Evolutionary conservation across 2,329 filamentous ascomycete genomes (phyloP).

Genomic region (Colletotrichum salicis): DNA sequence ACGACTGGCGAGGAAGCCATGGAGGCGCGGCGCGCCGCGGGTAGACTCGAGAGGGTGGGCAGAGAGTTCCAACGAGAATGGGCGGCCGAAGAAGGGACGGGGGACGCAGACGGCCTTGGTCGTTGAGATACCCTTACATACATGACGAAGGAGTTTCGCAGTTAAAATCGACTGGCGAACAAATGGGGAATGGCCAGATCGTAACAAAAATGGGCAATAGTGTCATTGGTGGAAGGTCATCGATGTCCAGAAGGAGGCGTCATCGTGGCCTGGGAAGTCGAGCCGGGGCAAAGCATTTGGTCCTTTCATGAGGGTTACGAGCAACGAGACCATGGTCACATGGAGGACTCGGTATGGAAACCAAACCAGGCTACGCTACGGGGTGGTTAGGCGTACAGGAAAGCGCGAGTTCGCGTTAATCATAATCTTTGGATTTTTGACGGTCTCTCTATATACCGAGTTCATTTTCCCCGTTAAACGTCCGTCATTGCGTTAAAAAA

Average conservation of each 20-base stretch:
- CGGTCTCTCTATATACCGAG: conserved; percentile 36
- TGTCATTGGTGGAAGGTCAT: background rate
- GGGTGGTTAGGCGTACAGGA: conserved; percentile 24
- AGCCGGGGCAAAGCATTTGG: background rate
- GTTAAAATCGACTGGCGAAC: too few relatives aligned
- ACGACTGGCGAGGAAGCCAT: conserved; percentile 56
- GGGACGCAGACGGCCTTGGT: conserved; percentile 12
- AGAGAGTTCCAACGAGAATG: conserved; percentile 66
- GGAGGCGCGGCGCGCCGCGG: conserved; percentile 64
- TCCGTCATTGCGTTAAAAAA: conserved; percentile 34
- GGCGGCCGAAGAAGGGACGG: conserved; percentile 47
- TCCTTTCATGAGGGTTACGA: conserved; percentile 18
- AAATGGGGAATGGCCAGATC: background rate
- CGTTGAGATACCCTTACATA: background rate
- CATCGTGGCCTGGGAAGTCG: background rate
- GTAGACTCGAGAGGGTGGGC: conserved; percentile 64
- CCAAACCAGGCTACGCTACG: conserved; percentile 9
- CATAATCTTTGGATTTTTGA: conserved; percentile 36
- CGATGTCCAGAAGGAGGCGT: background rate
- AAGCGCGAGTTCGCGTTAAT: conserved; percentile 29
- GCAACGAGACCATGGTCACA: conserved; percentile 19
- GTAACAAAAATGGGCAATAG: background rate
- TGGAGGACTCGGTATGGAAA: conserved; percentile 6
- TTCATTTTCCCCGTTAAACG: conserved; percentile 34
- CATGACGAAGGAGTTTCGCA: too few relatives aligned